Evolutionary conservation across 2,329 filamentous ascomycete species (phyloP).

Genomic region (Xylaria sp.): DNA sequence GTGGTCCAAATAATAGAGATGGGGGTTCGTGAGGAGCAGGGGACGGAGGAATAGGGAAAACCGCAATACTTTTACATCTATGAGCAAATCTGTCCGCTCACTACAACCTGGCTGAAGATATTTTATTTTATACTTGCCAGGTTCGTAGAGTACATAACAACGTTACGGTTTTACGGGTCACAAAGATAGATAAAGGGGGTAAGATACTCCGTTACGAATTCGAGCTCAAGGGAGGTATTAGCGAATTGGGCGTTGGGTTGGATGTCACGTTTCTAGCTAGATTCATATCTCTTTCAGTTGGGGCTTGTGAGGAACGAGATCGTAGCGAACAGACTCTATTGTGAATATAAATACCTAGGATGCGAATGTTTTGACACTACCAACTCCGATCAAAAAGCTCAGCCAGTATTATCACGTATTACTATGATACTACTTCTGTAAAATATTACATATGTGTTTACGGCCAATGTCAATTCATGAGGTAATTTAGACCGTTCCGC

Average conservation of each 20-base stretch:
- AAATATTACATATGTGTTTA: too few species aligned
- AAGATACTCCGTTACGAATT: neutral
- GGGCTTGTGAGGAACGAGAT: neutral
- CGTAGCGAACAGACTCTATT: neutral
- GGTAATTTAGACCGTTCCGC: too few species aligned
- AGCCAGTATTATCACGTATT: neutral
- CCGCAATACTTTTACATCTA: neutral
- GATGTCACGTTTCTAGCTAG: neutral
- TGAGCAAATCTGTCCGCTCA: too few species aligned
- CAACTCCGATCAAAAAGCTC: neutral
- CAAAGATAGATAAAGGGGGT: neutral
- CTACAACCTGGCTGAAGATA: neutral
- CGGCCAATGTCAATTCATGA: too few species aligned
- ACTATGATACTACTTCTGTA: neutral
- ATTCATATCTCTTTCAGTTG: neutral
- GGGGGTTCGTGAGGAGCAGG: too few species aligned
- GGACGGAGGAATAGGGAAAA: too few species aligned
- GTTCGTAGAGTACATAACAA: neutral
- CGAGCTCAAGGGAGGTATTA: neutral
- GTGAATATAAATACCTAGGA: neutral
- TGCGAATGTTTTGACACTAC: neutral
- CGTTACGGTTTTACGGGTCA: neutral
- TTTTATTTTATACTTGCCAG: neutral
- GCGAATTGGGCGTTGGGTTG: neutral
- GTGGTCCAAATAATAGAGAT: slow-evolving; percentile 9